Evolutionary conservation across 192 early-diverging fungal genomes (phyloP), one percentile per base, ranked within the genome.

Genomic region (Coemansia sp.): DNA sequence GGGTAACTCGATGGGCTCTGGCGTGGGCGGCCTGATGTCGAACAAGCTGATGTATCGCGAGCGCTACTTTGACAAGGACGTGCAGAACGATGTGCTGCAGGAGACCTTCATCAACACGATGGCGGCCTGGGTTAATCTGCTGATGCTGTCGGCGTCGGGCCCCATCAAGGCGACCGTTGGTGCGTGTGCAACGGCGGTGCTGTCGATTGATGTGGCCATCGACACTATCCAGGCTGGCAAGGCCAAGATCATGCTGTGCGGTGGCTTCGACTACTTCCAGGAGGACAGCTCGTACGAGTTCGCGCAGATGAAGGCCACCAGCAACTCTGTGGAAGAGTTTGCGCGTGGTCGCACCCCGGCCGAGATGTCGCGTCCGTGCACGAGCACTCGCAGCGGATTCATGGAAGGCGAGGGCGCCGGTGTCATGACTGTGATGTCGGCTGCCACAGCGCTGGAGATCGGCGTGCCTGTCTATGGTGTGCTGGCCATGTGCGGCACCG

Each of bases 31-130:
- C 66, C 90, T 89, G 86, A 64, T 81, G 12, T 87, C 93, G 41
- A 85, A 89, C 68, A 87, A 90, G 71, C 87, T 88, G 65, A 86
- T 96, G 65, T 97, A 91, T 87, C 83, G 85, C 72, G 92, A 92
- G 48, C 93, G 95, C 61, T 67, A 86, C 17, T 68, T 94, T 53
- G 95, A 95, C 74, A 87, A 89, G 74, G 91, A 91, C 65, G 86
- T 94, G 20, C 93, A 95, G 82, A 90, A 91, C 75, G 95, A 97
- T 71, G 92, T 95, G 74, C 86, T 97, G 66, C 95, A 97, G 74
- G 94, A 97, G 79, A 89, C 89, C 48, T 97, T 97, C 86, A 95
- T 95, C 85, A 95, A 95, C 88, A 97, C 95, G 65, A 95, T 94
- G 92, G 88, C 93, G 43, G 95, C 93, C 55, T 97, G 95, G 95